Base-by-base conservation (phyloP, 108 stramenopile genomes). In the Skeletonema potamos region DNA sequence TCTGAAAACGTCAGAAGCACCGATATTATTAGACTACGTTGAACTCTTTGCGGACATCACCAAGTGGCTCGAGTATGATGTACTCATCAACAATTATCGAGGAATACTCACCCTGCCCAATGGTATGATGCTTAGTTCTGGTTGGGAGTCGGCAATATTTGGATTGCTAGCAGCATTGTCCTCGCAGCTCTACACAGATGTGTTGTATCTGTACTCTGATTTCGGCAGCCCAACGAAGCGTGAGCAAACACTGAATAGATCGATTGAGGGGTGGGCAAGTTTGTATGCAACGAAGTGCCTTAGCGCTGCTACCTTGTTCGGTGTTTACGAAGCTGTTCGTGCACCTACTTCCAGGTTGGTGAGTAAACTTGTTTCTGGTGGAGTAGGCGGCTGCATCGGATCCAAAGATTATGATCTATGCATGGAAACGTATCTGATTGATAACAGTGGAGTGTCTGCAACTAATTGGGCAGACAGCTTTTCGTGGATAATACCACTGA, bases 61-160 rank as follows among this genome's bases (percentile, higher is more conserved):
- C 33, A 81, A 86, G 71, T 93, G 92, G 92, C 80, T 93, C 13
- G 86, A 84, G 46, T 93, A 93, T 66, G 86, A 83, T 74, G 86
- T 87, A 3, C 84, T 90, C 51, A 87, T 73, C 33, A 82, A 62
- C 36, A 89, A 90, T 29, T 89, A 80, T 61, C 58, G 73, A 29
- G 89, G 85, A 18, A 76, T 62, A 32, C 58, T 89, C 1, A 10
- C 66, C 5, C 54, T 69, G 36, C 74, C 74, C 18, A 66, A 77
- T 56, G 84, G 81, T 43, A 39, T 68, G 24, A 39, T 34, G 27
- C 27, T 89, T 22, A 39, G 66, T 15, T 70, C 87, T n/a, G 74
- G 79, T n/a, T 43, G 83, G 33, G 83, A 88, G 63, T 73, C 82
- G 30, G 87, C 87, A 12, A 41, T 89, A 22, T 86, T 85, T 66